Evolutionary conservation across 768 basidiomycete genomes (phyloP), one percentile per base, ranked within the genome.

Genomic region (Podaxis mareebaensis): DNA sequence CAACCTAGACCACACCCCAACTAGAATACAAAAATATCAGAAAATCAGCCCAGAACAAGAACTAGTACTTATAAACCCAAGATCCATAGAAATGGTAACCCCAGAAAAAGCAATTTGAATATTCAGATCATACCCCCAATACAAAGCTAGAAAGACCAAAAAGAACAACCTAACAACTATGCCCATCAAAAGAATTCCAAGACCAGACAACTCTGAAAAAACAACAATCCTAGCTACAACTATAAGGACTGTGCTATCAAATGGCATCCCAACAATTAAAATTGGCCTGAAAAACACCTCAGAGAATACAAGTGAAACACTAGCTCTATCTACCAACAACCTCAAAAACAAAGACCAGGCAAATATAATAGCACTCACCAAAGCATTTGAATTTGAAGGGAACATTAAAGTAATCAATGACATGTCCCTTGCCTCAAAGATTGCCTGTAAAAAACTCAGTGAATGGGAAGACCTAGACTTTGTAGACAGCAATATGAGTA

Each of bases 391-490:
- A 42, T 67, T 71, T 13, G 65, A 65, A 0, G 70, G 65, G 1
- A 17, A 15, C 1, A 33, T 3, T 8, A 66, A 71, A 17, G 60
- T 63, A 28, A 52, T 78, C 0, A 68, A 75, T 3, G 67, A 65
- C 0, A 69, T 64, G 0, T 69, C 79, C 0, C 79, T 77, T 57
- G 76, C 77, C 0, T 74, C 79, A 63, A 76, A 80, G 55, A 80
- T 75, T 6, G 72, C 71, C 4, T 8, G 7, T 7, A 30, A 38
- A n/a, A 54, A 38, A 17, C 10, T n/a, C 5, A 33, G 17, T 7
- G n/a, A 54, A n/a, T 54, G 3, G 53, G 53, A 54, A 38, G 36
- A 38, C 15, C 1, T 20, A 6, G 15, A 48, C 12, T 48, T 17
- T 20, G 17, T 48, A 17, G 46, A 48, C 2, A 17, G 20, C 7